phyloP scores from a whole-genome alignment of 352 stramenopile genomes.

The Globisporangium takayamanum region DNA sequence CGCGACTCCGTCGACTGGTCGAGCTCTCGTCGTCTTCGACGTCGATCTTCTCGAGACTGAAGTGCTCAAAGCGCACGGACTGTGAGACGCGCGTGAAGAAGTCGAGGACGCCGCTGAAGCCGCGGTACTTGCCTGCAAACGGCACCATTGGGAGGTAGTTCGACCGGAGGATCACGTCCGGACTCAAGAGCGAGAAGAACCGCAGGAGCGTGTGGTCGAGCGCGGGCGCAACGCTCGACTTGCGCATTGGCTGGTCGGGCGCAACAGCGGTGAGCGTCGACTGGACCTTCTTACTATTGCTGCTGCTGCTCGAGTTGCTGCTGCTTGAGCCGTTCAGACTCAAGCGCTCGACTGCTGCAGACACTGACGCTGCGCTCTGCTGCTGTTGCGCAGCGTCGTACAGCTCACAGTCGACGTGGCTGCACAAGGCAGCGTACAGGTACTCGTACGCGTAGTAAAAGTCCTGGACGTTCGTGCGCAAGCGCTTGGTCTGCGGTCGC shows the following conservation, averaged over 20 bases:
- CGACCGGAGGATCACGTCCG: conserved; percentile 71
- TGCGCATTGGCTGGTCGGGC: conserved; percentile 46
- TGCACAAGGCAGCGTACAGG: conserved; percentile 52
- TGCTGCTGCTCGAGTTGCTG: conserved; percentile 9
- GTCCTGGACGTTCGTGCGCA: conserved; percentile 51
- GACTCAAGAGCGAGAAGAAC: conserved; percentile 75
- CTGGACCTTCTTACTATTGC: conserved; percentile 38
- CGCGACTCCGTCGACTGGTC: conserved; percentile 26
- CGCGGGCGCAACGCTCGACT: conserved; percentile 33
- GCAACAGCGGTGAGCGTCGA: conserved; percentile 37
- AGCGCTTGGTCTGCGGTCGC: conserved; percentile 17
- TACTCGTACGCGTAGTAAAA: conserved; percentile 81
- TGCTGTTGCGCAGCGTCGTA: conserved; percentile 2
- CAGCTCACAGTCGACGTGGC: conserved; percentile 39
- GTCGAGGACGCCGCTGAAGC: conserved; percentile 67
- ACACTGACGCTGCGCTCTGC: background rate
- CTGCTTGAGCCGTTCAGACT: conserved; percentile 1
- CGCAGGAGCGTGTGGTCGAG: conserved; percentile 59
- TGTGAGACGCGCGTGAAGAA: conserved; percentile 66
- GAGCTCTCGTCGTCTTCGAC: conserved; percentile 37
- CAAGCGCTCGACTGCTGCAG: background rate
- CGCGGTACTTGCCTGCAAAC: conserved; percentile 82
- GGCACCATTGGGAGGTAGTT: conserved; percentile 88
- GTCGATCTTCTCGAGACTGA: conserved; percentile 67
- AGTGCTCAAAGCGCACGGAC: conserved; percentile 70